These are phyloP conservation scores for Trichosporon sp. DNA, from an alignment of 1,284 basidiomycete genomes.

Conservation along the genomic window DNA sequence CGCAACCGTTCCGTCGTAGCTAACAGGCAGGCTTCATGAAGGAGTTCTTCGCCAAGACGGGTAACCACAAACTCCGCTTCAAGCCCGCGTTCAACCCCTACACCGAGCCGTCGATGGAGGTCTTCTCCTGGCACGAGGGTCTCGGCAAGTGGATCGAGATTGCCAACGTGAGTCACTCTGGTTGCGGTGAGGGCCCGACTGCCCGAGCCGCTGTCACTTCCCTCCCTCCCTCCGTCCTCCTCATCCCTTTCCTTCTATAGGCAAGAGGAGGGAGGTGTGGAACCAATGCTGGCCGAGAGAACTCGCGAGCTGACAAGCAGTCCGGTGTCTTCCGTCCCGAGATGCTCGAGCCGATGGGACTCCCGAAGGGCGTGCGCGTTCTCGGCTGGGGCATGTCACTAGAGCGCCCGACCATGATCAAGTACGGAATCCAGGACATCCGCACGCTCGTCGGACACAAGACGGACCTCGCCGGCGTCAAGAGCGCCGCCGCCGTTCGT, in stretches of 20 bases:
- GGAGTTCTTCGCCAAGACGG: conserved; percentile 98
- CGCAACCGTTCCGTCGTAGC: not conserved
- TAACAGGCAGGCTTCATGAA: conserved; percentile 81
- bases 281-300: not conserved
- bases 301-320: conserved; percentile 59
- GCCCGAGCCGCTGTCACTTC: too few relatives aligned
- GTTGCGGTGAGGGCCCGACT: too few relatives aligned
- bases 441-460: conserved; percentile 97
- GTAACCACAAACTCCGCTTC: conserved; percentile 88
- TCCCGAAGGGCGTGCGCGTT: conserved; percentile 94
- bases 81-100: conserved; percentile 81
- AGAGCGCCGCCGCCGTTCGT: conserved; percentile 84
- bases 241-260: too few relatives aligned
- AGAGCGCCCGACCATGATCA: conserved; percentile 99
- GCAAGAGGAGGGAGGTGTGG: too few relatives aligned
- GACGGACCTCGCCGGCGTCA: conserved; percentile 84
- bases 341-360: conserved; percentile 98
- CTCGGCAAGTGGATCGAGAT: conserved; percentile 94
- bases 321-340: conserved; percentile 99
- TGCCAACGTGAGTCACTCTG: conserved; percentile 57
- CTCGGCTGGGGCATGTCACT: conserved; percentile 96
- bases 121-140: conserved; percentile 96
- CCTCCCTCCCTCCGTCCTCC: too few relatives aligned
- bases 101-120: conserved; percentile 98
- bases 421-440: conserved; percentile 91